A percentile compares a stretch with the other conserved stretches of the same genome.
phyloP scores from a whole-genome alignment of 495 filamentous ascomycete genomes.

The Rusavskia elegans region DNA sequence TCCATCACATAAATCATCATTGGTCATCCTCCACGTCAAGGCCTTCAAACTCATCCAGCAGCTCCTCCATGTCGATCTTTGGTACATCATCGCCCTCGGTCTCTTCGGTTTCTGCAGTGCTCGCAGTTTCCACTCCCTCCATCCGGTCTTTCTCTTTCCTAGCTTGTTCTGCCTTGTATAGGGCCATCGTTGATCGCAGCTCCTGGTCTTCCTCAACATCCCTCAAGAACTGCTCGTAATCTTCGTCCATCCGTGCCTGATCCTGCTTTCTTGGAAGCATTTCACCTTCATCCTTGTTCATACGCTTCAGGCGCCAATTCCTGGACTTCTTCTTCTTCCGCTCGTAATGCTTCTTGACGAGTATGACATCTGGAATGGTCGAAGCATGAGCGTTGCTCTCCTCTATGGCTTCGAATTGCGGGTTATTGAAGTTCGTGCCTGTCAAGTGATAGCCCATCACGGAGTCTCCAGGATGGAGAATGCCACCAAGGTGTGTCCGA shows the following conservation, averaged over 20 bases:
- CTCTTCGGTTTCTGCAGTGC: constrained; percentile 44
- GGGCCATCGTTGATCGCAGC: constrained; percentile 58
- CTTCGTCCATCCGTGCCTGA: constrained; percentile 65
- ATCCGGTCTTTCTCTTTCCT: constrained; percentile 21
- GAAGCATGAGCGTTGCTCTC: constrained; percentile 48
- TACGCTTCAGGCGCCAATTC: constrained; percentile 86
- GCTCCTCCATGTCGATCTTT: constrained; percentile 64
- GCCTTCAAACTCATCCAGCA: constrained; percentile 83
- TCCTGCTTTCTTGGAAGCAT: constrained; percentile 65
- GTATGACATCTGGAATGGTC: constrained; percentile 75
- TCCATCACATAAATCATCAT: neutral
- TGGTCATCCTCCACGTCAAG: constrained; percentile 43
- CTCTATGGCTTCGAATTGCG: constrained; percentile 65
- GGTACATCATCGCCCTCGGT: constrained; percentile 58
- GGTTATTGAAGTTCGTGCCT: constrained; percentile 83
- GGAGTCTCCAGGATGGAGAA: constrained; percentile 80
- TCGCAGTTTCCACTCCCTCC: constrained; percentile 38
- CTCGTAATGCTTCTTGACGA: constrained; percentile 92
- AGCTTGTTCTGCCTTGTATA: constrained; percentile 58
- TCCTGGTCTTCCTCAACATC: constrained; percentile 95
- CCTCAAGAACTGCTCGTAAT: constrained; percentile 93
- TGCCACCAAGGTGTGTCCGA: constrained; percentile 73
- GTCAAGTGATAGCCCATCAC: constrained; percentile 82
- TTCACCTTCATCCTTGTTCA: constrained; percentile 75
- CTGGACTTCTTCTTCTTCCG: constrained; percentile 74